A percentile compares a stretch with the other conserved stretches of the same genome.
These are phyloP conservation scores for Sphagnum contortum DNA, from an alignment of 225 moss, liverwort and hornwort genomes.

Conservation along the genomic window DNA sequence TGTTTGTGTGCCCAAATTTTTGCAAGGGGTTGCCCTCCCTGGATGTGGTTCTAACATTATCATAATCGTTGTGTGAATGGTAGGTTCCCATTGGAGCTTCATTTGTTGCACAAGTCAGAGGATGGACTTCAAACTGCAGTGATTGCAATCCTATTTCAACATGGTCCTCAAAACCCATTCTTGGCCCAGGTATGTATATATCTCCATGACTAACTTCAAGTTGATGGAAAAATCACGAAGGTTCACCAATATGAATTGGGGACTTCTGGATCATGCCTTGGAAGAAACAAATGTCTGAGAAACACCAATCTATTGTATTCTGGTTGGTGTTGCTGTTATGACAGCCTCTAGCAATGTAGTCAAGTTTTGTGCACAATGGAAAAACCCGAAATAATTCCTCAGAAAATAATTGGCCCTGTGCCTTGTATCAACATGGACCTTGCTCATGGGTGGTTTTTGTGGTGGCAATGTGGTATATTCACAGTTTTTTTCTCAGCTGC, in stretches of 20 bases:
- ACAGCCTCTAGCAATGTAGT: background rate
- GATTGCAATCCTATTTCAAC: conserved; percentile 40
- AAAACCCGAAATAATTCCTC: background rate
- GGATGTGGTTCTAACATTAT: too few species aligned
- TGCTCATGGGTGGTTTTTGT: background rate
- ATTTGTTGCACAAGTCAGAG: conserved; percentile 50
- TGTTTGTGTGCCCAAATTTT: too few species aligned
- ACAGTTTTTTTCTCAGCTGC: conserved; percentile 26
- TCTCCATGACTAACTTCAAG: background rate
- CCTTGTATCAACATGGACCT: too few species aligned
- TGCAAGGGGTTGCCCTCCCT: too few species aligned
- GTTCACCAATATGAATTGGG: background rate
- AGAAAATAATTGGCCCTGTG: too few species aligned
- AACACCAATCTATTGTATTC: background rate
- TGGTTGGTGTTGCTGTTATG: background rate
- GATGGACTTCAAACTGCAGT: conserved; percentile 35
- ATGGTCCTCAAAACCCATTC: conserved; percentile 24
- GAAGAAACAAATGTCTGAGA: too few species aligned
- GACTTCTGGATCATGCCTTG: background rate
- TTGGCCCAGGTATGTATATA: conserved; percentile 23
- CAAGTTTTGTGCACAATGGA: background rate
- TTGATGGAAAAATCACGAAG: background rate
- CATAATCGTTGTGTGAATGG: too few species aligned
- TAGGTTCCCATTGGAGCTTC: conserved; percentile 69
- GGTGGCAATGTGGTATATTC: too few species aligned